phyloP scores from a whole-genome alignment of 1,139 yeast species.

The Hyphopichia burtonii region DNA sequence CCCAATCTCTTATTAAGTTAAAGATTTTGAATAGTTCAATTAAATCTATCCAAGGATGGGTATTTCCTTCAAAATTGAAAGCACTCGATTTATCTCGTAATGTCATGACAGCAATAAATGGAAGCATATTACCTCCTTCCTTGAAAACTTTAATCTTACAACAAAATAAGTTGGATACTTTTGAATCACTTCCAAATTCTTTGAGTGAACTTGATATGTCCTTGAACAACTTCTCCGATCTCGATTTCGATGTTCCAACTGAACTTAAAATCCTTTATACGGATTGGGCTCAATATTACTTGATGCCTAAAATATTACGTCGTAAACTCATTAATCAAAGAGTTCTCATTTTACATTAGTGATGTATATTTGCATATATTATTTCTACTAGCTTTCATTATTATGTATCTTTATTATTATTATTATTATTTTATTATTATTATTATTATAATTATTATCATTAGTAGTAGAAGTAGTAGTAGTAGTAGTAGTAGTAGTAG shows the following conservation, averaged over 20 bases:
- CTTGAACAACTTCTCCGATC: constrained; percentile 3
- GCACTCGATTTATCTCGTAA: constrained; percentile 6
- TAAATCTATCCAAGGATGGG: constrained; percentile 2
- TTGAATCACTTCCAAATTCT: constrained; percentile 3
- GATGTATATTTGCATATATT: neutral
- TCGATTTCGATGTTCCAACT: constrained; percentile 5
- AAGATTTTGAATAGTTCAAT: constrained; percentile 3
- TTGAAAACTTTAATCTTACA: constrained; percentile 3
- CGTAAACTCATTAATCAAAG: constrained; percentile 1
- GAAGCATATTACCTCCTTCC: constrained; percentile 1
- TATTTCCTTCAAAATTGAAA: constrained; percentile 1
- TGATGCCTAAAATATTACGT: constrained; percentile 1
- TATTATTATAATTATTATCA: no score
- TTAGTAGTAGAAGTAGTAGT: no score
- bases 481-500: no score
- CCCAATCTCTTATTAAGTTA: constrained; percentile 1
- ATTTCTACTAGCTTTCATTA: no score
- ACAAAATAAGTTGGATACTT: constrained; percentile 4
- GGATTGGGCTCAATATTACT: constrained; percentile 2
- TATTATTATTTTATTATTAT: constrained; percentile 1
- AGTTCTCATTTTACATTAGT: constrained; percentile 1
- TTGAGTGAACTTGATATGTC: constrained; percentile 5
- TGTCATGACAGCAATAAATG: neutral
- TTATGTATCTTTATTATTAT: neutral
- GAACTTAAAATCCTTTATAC: constrained; percentile 3